Evolutionary conservation across 352 stramenopile species (phyloP), one percentile per base, ranked within the genome.

Genomic region (Globisporangium uncinulatum): DNA sequence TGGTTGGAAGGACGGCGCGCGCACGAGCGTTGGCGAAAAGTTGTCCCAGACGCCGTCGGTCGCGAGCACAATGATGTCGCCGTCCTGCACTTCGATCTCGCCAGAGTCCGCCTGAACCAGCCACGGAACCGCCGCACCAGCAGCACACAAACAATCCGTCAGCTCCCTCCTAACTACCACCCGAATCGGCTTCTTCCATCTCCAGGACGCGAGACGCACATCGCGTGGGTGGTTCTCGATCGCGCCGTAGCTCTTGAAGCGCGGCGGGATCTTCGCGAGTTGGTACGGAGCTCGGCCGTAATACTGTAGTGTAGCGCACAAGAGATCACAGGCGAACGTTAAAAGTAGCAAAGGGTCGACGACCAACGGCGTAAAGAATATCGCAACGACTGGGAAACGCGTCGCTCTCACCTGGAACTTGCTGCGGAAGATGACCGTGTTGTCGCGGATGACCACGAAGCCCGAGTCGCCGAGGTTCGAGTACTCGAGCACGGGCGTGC

Each of bases 21-120:
- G 71, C 44, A 76, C 57, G 1, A 92, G 70, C 46, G 85, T 69
- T 0, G 73, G 68, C 8, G 76, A 63, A 57, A 92, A 92, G 61
- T 92, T 92, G 65, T 92, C 82, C 82, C 82, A 92, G 19, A 92
- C 80, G 24, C 82, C 82, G 65, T 92, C 82, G 6, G 82, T 90
- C n/a, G 82, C 82, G 8, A 90, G 65, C 31, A 92, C 79, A 39
- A 92, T 79, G 50, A 92, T 62, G 57, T 92, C 82, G 63, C 82
- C 82, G 48, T 81, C 74, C 41, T 90, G 61, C n/a, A 92, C 71
- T 31, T 84, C 73, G 17, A 92, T 69, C 36, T 86, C 78, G 7
- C 82, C 78, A 19, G 74, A 86, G 52, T 89, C 78, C 31, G 79
- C 78, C 82, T 92, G 47, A 17, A 65, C 6, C 19, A n/a, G 21